Evolutionary conservation across 768 basidiomycete species (phyloP).

Genomic region (Mycena capillaripes): DNA sequence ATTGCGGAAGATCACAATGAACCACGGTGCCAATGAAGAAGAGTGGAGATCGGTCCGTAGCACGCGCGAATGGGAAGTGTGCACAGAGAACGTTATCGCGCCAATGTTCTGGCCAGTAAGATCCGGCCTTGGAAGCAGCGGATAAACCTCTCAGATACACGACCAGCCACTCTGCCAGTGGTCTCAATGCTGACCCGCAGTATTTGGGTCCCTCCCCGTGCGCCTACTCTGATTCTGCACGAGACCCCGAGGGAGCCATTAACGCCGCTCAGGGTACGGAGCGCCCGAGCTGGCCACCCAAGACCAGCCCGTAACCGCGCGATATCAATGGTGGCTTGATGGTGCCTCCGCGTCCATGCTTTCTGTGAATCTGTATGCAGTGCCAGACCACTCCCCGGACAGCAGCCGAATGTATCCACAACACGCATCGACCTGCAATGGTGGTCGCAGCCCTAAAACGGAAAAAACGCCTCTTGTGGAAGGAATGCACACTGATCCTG

Average conservation of each 20-base stretch:
- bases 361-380: no score
- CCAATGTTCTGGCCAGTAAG: neutral
- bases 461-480: no score
- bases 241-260: neutral
- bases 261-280: neutral
- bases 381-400: no score
- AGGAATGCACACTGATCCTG: no score
- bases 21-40: neutral
- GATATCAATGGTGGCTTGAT: neutral
- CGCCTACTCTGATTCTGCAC: neutral
- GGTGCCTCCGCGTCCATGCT: no score
- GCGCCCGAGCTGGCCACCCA: no score
- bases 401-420: no score
- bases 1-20: neutral
- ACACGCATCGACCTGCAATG: no score
- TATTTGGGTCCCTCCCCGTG: neutral
- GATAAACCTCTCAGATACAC: constrained; percentile 12
- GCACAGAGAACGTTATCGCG: constrained; percentile 7
- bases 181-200: no score
- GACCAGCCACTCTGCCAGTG: neutral
- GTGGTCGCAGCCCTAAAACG: no score
- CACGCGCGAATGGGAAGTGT: constrained; percentile 2
- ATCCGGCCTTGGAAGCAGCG: constrained; percentile 7
- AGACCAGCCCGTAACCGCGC: no score
- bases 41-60: constrained; percentile 1